Percentiles rank a stretch among this genome's conserved stretches.
These are phyloP conservation scores for Yarrowia divulgata DNA, from an alignment of 805 yeast species.

Conservation along the genomic window DNA sequence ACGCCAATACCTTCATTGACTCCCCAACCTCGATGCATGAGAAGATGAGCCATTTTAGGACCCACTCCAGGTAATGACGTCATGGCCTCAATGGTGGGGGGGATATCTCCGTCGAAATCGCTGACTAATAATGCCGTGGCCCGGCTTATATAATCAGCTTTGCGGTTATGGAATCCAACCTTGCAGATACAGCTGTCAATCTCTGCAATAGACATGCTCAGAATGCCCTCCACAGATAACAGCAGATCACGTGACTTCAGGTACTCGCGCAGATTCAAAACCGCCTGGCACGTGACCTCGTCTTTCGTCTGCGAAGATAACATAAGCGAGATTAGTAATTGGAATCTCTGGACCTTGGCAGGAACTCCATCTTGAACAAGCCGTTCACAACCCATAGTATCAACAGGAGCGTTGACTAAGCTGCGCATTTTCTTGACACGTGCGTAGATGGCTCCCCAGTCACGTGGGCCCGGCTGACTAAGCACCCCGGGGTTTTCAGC, in stretches of 20 bases:
- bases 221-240: conserved; percentile 48
- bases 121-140: conserved; percentile 62
- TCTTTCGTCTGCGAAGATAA: conserved; percentile 92
- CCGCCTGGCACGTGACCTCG: conserved; percentile 78
- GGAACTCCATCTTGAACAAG: conserved; percentile 53
- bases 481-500: neutral
- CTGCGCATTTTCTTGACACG: conserved; percentile 68
- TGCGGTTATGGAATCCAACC: conserved; percentile 87
- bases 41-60: conserved; percentile 89
- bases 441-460: conserved; percentile 47
- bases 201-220: conserved; percentile 54
- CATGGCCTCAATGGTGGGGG: conserved; percentile 70
- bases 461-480: conserved; percentile 43
- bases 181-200: conserved; percentile 72
- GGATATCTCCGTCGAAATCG: conserved; percentile 71
- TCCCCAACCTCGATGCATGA: conserved; percentile 84
- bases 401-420: conserved; percentile 80
- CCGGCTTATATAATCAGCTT: conserved; percentile 71
- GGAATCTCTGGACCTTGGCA: conserved; percentile 62
- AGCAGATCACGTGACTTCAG: conserved; percentile 55
- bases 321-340: conserved; percentile 80
- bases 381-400: conserved; percentile 82
- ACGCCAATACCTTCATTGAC: conserved; percentile 86
- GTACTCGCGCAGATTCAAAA: conserved; percentile 63
- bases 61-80: conserved; percentile 88